Conservation (phyloP, 495 filamentous ascomycete genomes). For the Copromyces sp. region DNA sequence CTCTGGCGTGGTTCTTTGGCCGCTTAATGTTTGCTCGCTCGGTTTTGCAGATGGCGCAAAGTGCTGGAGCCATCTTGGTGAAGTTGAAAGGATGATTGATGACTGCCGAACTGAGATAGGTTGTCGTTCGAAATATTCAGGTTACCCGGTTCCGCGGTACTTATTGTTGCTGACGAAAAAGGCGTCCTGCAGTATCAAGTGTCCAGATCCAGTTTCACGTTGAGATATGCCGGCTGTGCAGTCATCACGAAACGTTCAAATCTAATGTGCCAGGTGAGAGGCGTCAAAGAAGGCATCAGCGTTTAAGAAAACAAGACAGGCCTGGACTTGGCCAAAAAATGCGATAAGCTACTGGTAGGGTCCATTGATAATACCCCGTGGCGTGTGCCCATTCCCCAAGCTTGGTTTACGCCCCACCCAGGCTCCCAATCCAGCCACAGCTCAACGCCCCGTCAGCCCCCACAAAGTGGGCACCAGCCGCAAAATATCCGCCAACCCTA, state of each 20-base stretch:
- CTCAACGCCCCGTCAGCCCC: not conserved
- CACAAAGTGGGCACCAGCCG: slow-evolving; percentile 7
- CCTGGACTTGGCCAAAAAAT: not conserved
- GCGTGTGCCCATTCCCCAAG: not conserved
- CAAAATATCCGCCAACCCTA: slow-evolving; percentile 20
- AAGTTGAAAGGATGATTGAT: not conserved
- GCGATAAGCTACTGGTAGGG: not conserved
- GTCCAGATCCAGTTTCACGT: not conserved
- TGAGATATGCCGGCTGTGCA: not conserved
- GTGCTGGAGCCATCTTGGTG: slow-evolving; percentile 36
- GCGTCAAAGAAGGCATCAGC: not conserved
- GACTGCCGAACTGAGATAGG: not conserved
- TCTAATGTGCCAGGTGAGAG: not conserved
- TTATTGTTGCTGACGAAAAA: not conserved
- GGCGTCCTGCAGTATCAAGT: not conserved
- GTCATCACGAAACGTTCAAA: not conserved
- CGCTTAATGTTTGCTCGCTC: slow-evolving; percentile 80
- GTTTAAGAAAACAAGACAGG: not conserved
- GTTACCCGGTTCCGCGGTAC: not conserved
- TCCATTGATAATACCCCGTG: not conserved
- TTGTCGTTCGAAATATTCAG: not conserved
- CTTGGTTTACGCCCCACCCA: not conserved
- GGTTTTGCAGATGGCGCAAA: slow-evolving; percentile 65
- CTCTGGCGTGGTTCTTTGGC: slow-evolving; percentile 84
- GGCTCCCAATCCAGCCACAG: not conserved